Conservation (phyloP, 2,329 filamentous ascomycete genomes). For the Acrodontium crateriforme region DNA sequence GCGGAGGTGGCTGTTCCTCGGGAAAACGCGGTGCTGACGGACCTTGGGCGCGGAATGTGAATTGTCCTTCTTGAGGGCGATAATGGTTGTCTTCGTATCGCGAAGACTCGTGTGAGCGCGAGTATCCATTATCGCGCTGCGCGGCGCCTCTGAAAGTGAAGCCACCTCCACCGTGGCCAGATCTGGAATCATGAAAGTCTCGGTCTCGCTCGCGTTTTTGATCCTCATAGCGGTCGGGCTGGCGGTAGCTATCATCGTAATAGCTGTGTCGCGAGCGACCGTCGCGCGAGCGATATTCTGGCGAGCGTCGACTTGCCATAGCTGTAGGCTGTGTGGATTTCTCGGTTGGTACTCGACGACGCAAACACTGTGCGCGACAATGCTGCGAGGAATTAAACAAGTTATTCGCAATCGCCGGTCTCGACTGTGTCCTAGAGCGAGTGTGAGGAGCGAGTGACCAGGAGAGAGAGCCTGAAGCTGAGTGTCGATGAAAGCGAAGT, state of each 20-base stretch:
- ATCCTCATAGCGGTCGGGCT: slow-evolving; percentile 1
- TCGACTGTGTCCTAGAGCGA: too few relatives aligned
- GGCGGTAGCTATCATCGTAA: slow-evolving; percentile 1
- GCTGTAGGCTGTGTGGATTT: too few relatives aligned
- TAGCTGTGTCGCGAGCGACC: not conserved
- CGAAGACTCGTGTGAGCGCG: not conserved
- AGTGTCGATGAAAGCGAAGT: too few relatives aligned
- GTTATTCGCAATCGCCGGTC: too few relatives aligned
- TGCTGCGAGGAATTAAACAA: too few relatives aligned
- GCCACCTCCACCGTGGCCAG: slow-evolving; percentile 2
- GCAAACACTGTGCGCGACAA: too few relatives aligned
- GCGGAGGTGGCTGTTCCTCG: not conserved
- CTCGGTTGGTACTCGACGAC: too few relatives aligned
- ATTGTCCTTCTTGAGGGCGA: slow-evolving; percentile 9
- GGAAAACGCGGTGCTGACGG: slow-evolving; percentile 12
- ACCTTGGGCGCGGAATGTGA: slow-evolving; percentile 13
- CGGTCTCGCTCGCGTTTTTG: not conserved
- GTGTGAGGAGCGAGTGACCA: too few relatives aligned
- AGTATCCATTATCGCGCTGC: slow-evolving; percentile 2
- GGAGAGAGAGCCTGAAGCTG: too few relatives aligned
- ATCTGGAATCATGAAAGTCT: not conserved
- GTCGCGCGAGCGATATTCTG: too few relatives aligned
- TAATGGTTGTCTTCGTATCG: slow-evolving; percentile 4
- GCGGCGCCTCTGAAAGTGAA: slow-evolving; percentile 16
- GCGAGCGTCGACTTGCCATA: too few relatives aligned